These are phyloP conservation scores for Naganishia liquefaciens DNA, from an alignment of 1,284 basidiomycete genomes.

Conservation along the genomic window DNA sequence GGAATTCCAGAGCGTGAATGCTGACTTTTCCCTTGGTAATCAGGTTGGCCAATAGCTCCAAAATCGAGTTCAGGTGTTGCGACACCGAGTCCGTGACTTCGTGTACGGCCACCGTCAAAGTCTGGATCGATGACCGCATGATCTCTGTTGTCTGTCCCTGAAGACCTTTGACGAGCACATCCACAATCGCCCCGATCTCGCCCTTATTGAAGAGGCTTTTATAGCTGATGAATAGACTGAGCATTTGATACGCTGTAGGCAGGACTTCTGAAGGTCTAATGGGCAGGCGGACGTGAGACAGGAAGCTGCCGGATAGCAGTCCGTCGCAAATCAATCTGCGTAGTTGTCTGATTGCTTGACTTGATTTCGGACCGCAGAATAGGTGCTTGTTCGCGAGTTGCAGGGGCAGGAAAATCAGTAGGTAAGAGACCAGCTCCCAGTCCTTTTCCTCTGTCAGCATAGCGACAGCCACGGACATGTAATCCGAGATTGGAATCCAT, in stretches of 20 bases:
- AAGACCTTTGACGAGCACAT: constrained; percentile 79
- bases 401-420: constrained; percentile 84
- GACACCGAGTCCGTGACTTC: constrained; percentile 84
- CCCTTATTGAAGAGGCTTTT: constrained; percentile 69
- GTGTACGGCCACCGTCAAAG: constrained; percentile 82
- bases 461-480: constrained; percentile 67
- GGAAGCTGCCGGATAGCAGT: constrained; percentile 49
- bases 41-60: constrained; percentile 88
- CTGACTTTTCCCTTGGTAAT: constrained; percentile 93
- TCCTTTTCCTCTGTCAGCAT: constrained; percentile 76
- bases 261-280: constrained; percentile 79
- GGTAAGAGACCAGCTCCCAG: constrained; percentile 93
- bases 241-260: constrained; percentile 80
- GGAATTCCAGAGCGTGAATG: constrained; percentile 92
- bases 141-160: constrained; percentile 44
- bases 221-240: constrained; percentile 89
- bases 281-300: constrained; percentile 52
- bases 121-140: constrained; percentile 69
- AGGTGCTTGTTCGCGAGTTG: constrained; percentile 95
- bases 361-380: constrained; percentile 84
- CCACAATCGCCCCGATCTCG: constrained; percentile 69
- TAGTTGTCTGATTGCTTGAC: constrained; percentile 66
- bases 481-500: constrained; percentile 77
- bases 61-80: constrained; percentile 74
- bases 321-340: constrained; percentile 56